phyloP scores from a whole-genome alignment of 768 basidiomycete genomes.

The Lactarius hengduanensis region DNA sequence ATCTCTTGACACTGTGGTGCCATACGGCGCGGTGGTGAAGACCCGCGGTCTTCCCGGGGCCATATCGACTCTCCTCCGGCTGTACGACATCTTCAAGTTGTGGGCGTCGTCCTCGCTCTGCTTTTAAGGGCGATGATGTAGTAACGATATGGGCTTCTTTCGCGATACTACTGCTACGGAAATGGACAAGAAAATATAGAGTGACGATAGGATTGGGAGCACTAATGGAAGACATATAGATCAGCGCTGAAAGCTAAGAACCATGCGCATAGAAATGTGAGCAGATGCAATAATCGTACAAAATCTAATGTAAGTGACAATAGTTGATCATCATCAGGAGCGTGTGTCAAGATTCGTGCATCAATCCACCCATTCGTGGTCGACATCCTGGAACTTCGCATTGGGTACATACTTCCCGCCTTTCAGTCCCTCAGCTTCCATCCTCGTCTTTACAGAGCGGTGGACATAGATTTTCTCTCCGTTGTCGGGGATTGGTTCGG shows the following conservation, averaged over 20 bases:
- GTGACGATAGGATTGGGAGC: not conserved
- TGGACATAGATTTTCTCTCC: constrained; percentile 7
- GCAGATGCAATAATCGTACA: not conserved
- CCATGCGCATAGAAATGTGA: not conserved
- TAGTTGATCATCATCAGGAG: not conserved
- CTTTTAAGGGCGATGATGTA: no score
- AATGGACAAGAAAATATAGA: not conserved
- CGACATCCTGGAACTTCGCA: constrained; percentile 30
- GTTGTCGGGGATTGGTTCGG: not conserved
- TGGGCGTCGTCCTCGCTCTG: no score
- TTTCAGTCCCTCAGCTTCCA: constrained; percentile 28
- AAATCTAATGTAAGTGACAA: not conserved
- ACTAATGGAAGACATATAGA: not conserved
- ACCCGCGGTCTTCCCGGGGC: no score
- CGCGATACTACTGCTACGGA: not conserved
- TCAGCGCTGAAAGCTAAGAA: no score
- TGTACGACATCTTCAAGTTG: no score
- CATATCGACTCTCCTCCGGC: no score
- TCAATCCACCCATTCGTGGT: constrained; percentile 33
- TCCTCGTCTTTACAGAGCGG: constrained; percentile 16
- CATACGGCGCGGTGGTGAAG: no score
- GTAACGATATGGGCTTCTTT: no score
- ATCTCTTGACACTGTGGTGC: no score
- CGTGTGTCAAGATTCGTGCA: not conserved
- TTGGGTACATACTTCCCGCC: constrained; percentile 35